Evolutionary conservation across 2,329 filamentous ascomycete genomes (phyloP).

Genomic region (Aureobasidium lini): DNA sequence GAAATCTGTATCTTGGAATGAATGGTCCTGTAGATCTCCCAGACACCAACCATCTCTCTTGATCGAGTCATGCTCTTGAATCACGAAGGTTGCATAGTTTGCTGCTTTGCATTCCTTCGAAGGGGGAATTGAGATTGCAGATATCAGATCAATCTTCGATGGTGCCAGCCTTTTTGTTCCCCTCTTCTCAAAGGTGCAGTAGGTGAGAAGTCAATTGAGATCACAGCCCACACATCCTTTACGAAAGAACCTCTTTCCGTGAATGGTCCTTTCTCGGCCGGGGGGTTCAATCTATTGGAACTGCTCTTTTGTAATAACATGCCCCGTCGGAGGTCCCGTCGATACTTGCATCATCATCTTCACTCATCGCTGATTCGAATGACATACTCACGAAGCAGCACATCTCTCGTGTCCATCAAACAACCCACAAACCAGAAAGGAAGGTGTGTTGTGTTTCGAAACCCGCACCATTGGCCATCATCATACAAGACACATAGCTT

Average conservation of each 20-base stretch:
- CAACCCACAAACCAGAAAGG: neutral
- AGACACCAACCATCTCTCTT: neutral
- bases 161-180: neutral
- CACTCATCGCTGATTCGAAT: neutral
- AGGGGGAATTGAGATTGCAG: neutral
- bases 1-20: neutral
- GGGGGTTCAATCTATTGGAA: neutral
- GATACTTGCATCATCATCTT: neutral
- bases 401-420: neutral
- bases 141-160: neutral
- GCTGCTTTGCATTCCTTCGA: neutral
- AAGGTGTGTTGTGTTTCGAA: neutral
- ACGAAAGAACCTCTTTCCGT: neutral
- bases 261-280: slow-evolving; percentile 3
- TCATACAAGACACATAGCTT: neutral
- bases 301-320: neutral
- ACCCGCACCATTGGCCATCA: neutral
- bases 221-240: neutral
- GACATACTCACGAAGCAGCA: neutral
- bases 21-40: neutral
- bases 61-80: neutral
- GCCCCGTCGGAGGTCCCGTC: neutral
- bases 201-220: neutral
- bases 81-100: neutral
- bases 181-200: neutral